phyloP scores from a whole-genome alignment of 345 rosid species.

The Cardiospermum halicacabum region DNA sequence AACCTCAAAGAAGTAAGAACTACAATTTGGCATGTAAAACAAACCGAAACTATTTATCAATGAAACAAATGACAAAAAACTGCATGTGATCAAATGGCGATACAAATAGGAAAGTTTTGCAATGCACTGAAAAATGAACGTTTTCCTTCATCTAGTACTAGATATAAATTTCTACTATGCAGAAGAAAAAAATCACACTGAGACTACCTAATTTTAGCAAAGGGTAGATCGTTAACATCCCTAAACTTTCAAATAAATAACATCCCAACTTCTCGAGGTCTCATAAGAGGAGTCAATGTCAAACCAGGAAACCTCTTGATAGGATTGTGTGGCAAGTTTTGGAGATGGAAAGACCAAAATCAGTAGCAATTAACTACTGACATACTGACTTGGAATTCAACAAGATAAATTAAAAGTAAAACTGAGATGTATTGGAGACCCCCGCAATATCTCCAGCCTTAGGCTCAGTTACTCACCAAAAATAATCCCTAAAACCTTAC shows the following conservation, averaged over 20 bases:
- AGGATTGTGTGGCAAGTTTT: too few species aligned
- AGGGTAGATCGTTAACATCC: background rate
- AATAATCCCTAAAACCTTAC: too few species aligned
- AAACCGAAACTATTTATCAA: background rate
- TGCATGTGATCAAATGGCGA: background rate
- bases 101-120: background rate
- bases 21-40: background rate
- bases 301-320: background rate
- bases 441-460: too few species aligned
- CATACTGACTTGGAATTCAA: too few species aligned
- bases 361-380: too few species aligned
- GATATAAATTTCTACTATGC: background rate
- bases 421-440: too few species aligned
- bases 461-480: too few species aligned
- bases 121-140: background rate
- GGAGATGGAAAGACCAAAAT: too few species aligned
- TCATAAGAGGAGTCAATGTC: background rate
- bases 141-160: background rate
- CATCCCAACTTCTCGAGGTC: background rate
- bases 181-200: background rate
- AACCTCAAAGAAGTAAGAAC: conserved; percentile 4
- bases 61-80: background rate
- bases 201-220: background rate
- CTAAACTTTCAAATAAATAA: too few species aligned
- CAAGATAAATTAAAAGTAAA: too few species aligned